Base-by-base conservation (phyloP, 257 asterid species). In the Solanum ossicruentum region DNA sequence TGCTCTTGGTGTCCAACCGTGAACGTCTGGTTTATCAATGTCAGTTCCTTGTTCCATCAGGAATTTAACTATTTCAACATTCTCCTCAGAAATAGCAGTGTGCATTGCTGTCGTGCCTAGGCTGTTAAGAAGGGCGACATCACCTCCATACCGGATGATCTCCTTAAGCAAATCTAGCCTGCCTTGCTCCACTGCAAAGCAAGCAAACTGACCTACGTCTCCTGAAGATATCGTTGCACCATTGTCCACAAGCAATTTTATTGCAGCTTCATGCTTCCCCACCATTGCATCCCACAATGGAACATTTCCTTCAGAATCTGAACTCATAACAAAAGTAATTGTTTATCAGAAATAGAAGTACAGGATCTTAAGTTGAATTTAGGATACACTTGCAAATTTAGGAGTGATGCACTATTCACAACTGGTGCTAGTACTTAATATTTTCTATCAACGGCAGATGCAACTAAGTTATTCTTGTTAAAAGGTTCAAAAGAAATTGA, bases 221-320 rank as follows among this genome's bases (percentile, higher is more conserved):
- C 95, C 95, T 0, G 92, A 86, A n/a, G 96, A 84, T 83, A 95
- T 67, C 7, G 80, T 88, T 3, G 98, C 97, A 26, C 94, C 92
- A 32, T 92, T 93, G 60, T 95, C 94, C 3, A 82, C 71, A 63
- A 94, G 94, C 55, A 88, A 43, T 84, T 88, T 90, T 45, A 91
- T 88, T 45, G 91, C 88, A 2, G 89, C 26, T 21, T 92, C 89
- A 43, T 93, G 94, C 85, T 88, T 86, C 58, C 90, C 94, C 86
- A 89, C 52, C 69, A 95, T 72, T 75, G 99, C 98, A 49, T 94
- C 95, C 98, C 98, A 92, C 17, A 94, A 84, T 7, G 99, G 97
- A 81, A 94, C 96, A 60, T 85, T 87, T 61, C 97, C 98, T 85
- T 95, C 98, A 5, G 92, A 88, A 91, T 70, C 79, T 70, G 79